phyloP scores from a whole-genome alignment of 2,329 filamentous ascomycete species.

The Colletotrichum nymphaeae region DNA sequence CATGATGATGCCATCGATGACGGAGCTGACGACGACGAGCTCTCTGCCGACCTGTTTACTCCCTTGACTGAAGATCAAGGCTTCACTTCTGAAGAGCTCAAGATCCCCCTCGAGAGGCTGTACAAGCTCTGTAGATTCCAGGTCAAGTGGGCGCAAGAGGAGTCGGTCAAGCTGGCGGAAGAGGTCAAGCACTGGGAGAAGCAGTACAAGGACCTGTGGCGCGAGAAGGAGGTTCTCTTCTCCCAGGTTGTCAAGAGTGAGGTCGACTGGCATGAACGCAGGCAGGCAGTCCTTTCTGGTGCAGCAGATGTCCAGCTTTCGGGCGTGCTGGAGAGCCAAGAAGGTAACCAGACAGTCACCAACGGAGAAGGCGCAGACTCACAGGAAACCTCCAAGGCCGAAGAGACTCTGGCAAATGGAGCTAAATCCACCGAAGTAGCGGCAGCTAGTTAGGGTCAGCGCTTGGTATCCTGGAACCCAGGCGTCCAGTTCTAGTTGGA shows the following conservation, averaged over 20 bases:
- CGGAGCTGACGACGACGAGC: slow-evolving; percentile 64
- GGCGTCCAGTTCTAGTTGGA: background rate
- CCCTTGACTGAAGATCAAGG: slow-evolving; percentile 66
- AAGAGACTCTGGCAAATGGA: slow-evolving; percentile 21
- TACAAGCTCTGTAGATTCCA: slow-evolving; percentile 77
- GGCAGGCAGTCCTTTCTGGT: slow-evolving; percentile 64
- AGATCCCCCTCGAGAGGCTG: slow-evolving; percentile 68
- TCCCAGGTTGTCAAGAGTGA: slow-evolving; percentile 78
- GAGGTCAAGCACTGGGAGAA: slow-evolving; percentile 77
- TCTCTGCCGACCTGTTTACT: slow-evolving; percentile 69
- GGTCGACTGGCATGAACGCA: slow-evolving; percentile 71
- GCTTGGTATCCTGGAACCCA: background rate
- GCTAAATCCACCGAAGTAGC: slow-evolving; percentile 10
- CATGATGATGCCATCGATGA: slow-evolving; percentile 67
- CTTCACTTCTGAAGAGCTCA: slow-evolving; percentile 74
- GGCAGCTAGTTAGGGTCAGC: slow-evolving; percentile 12
- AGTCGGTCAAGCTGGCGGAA: slow-evolving; percentile 70
- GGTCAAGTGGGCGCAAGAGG: slow-evolving; percentile 77
- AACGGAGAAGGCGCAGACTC: slow-evolving; percentile 40
- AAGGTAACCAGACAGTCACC: slow-evolving; percentile 6
- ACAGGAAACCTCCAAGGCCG: slow-evolving; percentile 27
- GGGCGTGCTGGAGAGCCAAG: slow-evolving; percentile 42
- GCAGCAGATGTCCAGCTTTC: slow-evolving; percentile 57
- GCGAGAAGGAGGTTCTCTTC: slow-evolving; percentile 82
- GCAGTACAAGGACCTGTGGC: slow-evolving; percentile 77